phyloP scores from a whole-genome alignment of 2,329 filamentous ascomycete genomes.

The Botrytis fragariae region DNA sequence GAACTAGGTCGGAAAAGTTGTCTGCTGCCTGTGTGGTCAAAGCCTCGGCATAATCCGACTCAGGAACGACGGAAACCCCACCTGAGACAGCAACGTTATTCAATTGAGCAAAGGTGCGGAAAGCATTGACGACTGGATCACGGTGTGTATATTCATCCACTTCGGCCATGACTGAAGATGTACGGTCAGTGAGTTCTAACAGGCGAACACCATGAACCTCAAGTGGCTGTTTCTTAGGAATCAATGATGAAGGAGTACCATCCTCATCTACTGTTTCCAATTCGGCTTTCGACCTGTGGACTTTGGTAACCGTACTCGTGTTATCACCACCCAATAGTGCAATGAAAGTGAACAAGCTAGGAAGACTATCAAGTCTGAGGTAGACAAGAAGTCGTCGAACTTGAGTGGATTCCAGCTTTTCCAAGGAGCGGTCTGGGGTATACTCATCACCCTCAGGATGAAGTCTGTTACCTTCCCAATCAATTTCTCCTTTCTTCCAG shows the following conservation, averaged over 20 bases:
- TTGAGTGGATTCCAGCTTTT: constrained; percentile 50
- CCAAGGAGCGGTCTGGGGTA: constrained; percentile 37
- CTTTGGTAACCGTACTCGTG: constrained; percentile 34
- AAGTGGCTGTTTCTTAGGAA: constrained; percentile 27
- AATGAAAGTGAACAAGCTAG: constrained; percentile 78
- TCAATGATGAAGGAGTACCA: constrained; percentile 29
- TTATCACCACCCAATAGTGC: constrained; percentile 66
- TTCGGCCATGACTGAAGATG: constrained; percentile 92
- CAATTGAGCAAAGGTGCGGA: constrained; percentile 82
- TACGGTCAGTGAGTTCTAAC: constrained; percentile 84
- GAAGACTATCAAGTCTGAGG: constrained; percentile 79
- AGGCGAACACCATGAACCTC: constrained; percentile 73
- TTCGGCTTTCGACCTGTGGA: constrained; percentile 39
- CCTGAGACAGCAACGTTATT: constrained; percentile 81
- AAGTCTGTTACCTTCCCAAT: constrained; percentile 69
- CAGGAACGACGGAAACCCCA: constrained; percentile 75
- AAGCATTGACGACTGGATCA: constrained; percentile 88
- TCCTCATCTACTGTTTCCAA: constrained; percentile 35
- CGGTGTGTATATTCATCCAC: constrained; percentile 67
- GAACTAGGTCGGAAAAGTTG: constrained; percentile 67
- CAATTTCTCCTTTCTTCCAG: constrained; percentile 82
- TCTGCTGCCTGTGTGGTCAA: constrained; percentile 69
- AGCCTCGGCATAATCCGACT: constrained; percentile 74
- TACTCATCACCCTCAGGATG: constrained; percentile 40
- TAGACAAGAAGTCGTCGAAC: constrained; percentile 73